Percentiles rank a stretch among this genome's conserved stretches.
Conservation (phyloP, 169 alveolate species). For the Plasmodium relictum region DNA sequence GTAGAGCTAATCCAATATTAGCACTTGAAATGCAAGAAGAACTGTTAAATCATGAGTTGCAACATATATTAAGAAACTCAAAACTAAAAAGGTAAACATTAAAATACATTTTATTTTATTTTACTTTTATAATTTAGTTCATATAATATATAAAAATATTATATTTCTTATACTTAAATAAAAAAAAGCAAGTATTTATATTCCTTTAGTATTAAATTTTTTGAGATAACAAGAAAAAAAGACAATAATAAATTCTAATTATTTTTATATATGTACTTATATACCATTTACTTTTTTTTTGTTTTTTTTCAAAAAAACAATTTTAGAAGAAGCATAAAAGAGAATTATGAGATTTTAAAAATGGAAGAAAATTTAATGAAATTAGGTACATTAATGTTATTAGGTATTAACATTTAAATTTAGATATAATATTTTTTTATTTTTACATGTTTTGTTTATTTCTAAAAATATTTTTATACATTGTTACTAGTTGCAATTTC, state of each 20-base stretch:
- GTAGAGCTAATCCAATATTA: constrained; percentile 50
- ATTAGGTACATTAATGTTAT: constrained; percentile 87
- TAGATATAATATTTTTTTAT: not conserved
- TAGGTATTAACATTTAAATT: constrained; percentile 5
- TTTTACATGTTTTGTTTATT: not conserved
- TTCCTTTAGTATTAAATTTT: not conserved
- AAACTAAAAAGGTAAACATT: constrained; percentile 42
- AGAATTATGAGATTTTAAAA: constrained; percentile 66
- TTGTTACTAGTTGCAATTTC: not conserved
- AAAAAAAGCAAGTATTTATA: not conserved
- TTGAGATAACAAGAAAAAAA: not conserved
- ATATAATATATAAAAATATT: not conserved
- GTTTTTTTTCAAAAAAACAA: not conserved
- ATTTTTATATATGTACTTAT: not conserved
- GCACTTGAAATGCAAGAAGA: constrained; percentile 75
- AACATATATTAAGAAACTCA: constrained; percentile 37
- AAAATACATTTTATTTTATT: no score
- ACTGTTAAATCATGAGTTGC: constrained; percentile 48
- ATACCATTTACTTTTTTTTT: not conserved
- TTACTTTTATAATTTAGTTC: no score
- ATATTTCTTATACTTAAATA: not conserved
- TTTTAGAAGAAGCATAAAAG: constrained; percentile 52
- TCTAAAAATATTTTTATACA: not conserved
- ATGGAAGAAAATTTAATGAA: constrained; percentile 89
- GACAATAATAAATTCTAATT: not conserved